phyloP scores from a whole-genome alignment of 495 filamentous ascomycete species.

The Hypoxylon trugodes region DNA sequence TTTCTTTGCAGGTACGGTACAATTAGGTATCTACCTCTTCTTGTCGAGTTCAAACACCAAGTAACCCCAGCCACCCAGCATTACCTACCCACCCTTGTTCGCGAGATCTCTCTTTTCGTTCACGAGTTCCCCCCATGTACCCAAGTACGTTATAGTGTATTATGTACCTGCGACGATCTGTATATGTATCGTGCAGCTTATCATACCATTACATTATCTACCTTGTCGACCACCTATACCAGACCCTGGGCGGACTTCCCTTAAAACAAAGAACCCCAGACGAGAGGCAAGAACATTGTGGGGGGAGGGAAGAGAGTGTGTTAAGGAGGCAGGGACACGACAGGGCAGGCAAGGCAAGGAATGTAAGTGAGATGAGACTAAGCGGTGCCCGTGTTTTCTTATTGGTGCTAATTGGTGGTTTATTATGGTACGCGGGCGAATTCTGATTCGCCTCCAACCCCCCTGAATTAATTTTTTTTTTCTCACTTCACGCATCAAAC shows the following conservation, averaged over 20 bases:
- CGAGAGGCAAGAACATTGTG: constrained; percentile 4
- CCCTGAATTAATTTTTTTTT: constrained; percentile 14
- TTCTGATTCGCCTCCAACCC: constrained; percentile 38
- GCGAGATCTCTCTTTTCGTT: constrained; percentile 25
- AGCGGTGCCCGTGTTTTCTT: constrained; percentile 15
- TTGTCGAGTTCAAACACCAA: constrained; percentile 11
- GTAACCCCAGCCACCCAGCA: background rate
- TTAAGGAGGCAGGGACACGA: constrained; percentile 5
- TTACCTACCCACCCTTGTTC: constrained; percentile 11
- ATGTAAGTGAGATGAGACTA: constrained; percentile 16
- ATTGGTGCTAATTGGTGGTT: constrained; percentile 34
- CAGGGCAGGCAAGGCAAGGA: background rate
- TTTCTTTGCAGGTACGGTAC: no score
- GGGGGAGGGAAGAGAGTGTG: constrained; percentile 8
- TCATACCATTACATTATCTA: constrained; percentile 40
- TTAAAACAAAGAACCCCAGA: constrained; percentile 14
- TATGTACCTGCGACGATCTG: constrained; percentile 32
- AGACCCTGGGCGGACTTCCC: constrained; percentile 12
- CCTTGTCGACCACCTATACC: no score
- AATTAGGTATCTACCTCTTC: background rate
- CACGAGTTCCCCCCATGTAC: background rate
- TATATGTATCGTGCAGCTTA: constrained; percentile 38
- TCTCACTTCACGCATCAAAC: background rate
- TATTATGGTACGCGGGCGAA: constrained; percentile 35
- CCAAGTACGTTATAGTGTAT: constrained; percentile 17